Percentiles rank a stretch among this genome's conserved stretches.
Evolutionary conservation across 1,139 yeast species (phyloP).

Genomic region (Candida sp.): DNA sequence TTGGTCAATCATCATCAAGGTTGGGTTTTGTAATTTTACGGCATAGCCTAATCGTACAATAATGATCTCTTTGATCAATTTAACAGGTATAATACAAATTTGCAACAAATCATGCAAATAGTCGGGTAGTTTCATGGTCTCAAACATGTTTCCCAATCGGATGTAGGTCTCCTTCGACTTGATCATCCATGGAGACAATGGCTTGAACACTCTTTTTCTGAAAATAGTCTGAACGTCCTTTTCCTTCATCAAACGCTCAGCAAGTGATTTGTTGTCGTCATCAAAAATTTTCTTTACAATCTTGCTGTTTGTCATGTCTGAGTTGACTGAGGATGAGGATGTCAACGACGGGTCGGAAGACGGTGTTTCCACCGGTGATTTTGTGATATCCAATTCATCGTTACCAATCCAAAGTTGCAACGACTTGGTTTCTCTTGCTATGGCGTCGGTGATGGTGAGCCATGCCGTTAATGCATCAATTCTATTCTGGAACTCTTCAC

Average conservation of each 20-base stretch:
- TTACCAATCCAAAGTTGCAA: constrained; percentile 80
- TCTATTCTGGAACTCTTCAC: constrained; percentile 65
- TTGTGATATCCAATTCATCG: constrained; percentile 68
- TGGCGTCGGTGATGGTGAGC: constrained; percentile 76
- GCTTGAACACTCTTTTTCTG: constrained; percentile 58
- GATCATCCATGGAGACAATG: constrained; percentile 73
- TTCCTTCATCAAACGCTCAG: constrained; percentile 86
- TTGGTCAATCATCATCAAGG: constrained; percentile 97
- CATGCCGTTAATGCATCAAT: constrained; percentile 86
- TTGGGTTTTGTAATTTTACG: constrained; percentile 78
- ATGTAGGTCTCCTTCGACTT: constrained; percentile 79
- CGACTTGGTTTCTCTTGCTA: constrained; percentile 60
- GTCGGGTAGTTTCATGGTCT: constrained; percentile 75
- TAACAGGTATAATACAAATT: constrained; percentile 77
- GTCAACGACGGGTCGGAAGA: constrained; percentile 8
- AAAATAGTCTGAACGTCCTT: constrained; percentile 79
- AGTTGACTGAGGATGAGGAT: constrained; percentile 16
- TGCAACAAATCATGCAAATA: constrained; percentile 70
- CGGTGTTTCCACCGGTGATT: constrained; percentile 31
- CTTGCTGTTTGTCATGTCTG: constrained; percentile 30
- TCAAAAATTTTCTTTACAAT: constrained; percentile 49
- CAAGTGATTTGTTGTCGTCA: constrained; percentile 70
- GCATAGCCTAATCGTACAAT: constrained; percentile 80
- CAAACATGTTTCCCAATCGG: constrained; percentile 64
- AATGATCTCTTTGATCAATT: constrained; percentile 80